phyloP scores from a whole-genome alignment of 306 rosid genomes.

The Echinosophora koreensis region DNA sequence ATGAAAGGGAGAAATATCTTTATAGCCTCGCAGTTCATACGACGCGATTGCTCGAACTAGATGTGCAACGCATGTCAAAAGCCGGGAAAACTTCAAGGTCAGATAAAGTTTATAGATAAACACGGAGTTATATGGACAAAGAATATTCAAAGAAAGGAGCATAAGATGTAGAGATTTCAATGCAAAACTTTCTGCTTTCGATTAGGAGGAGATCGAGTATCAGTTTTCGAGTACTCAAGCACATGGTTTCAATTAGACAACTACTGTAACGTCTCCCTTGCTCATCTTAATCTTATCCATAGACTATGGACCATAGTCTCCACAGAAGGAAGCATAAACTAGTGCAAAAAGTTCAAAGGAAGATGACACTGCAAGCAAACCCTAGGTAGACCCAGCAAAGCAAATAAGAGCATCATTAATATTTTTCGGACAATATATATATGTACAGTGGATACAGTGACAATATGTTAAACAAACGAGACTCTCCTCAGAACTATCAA shows the following conservation, averaged over 20 bases:
- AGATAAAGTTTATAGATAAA: neutral
- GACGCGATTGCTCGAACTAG: neutral
- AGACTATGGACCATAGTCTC: too few species aligned
- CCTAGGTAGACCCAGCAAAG: conserved; percentile 46
- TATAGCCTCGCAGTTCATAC: neutral
- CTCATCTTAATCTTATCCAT: conserved; percentile 1
- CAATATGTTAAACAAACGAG: neutral
- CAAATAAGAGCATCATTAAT: conserved; percentile 34
- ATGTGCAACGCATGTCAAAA: neutral
- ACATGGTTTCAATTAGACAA: neutral
- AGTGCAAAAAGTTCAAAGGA: conserved; percentile 1
- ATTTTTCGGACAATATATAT: neutral
- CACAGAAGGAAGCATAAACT: conserved; percentile 15
- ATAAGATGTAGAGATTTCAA: conserved; percentile 5
- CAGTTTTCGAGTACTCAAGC: neutral
- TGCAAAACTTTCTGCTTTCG: conserved; percentile 14
- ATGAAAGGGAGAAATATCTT: neutral
- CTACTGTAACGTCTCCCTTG: conserved; percentile 1
- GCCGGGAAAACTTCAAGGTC: neutral
- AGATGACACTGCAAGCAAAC: conserved; percentile 24
- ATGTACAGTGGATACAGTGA: conserved; percentile 19
- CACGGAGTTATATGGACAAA: neutral
- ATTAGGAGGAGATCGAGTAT: neutral
- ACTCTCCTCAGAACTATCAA: conserved; percentile 26
- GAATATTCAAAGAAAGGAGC: conserved; percentile 20